Base-by-base conservation (phyloP, 768 basidiomycete genomes). In the Pleurotus tuoliensis region DNA sequence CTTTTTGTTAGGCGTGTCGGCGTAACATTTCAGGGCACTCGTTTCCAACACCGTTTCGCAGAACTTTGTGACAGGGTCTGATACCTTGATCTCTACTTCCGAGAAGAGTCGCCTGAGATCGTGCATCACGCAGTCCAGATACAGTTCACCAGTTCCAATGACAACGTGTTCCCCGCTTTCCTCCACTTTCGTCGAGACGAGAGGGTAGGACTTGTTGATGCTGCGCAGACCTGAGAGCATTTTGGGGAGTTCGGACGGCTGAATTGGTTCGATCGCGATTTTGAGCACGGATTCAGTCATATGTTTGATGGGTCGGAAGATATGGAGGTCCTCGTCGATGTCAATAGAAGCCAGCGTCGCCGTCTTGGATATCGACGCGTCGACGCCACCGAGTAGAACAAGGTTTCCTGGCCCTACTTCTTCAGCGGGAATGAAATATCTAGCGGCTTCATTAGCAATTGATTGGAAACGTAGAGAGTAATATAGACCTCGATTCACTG, bases 71-170 rank as follows among this genome's bases (percentile, higher is more conserved):
- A 98, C 94, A 1, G 97, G 97, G 76, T 99, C 97, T 20, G 96
- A 98, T 12, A 98, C 94, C 77, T 99, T 99, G 80, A 99, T 98
- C 79, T 99, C 97, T 63, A 98, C 97, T 76, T 99, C 97, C 27
- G 94, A 87, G 74, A 96, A 99, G 58, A 98, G 67, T 59, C 81
- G 83, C 59, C 97, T 80, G 50, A 99, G 73, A 71, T 99, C 97
- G 66, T 99, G 96, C 87, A 99, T 87, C 45, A 96, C 90, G 61
- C 90, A 96, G 68, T 99, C 97, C 64, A 99, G 77, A 73, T 96
- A 98, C 50, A 99, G 76, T 67, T 99, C 97, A 49, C 97, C 97
- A 1, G 97, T 98, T 52, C 97, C 97, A 60, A 98, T 86, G 59
- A 99, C 73, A 57, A 99, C 92, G 69, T 99, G 97, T 69, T 99